Evolutionary conservation across 768 basidiomycete genomes (phyloP), one percentile per base, ranked within the genome.

Genomic region (Tulasnella sp.): DNA sequence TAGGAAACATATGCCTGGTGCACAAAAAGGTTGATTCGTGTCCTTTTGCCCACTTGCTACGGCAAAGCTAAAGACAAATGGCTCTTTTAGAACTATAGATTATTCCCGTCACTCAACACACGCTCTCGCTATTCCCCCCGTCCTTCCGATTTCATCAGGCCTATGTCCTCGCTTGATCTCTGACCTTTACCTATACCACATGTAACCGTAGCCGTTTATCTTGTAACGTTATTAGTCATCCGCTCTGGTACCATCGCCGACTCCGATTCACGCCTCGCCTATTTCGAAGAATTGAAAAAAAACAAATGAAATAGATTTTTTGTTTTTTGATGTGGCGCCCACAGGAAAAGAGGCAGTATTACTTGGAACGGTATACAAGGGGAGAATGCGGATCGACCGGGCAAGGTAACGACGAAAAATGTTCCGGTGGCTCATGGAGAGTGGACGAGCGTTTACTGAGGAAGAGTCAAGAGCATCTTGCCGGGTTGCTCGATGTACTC

Each of bases 401-500:
- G 40, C 47, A 26, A 52, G 16, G 17, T n/a, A n/a, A 19, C 47
- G 47, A 52, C 26, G 47, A 52, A 52, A 52, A 52, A 52, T 52
- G 47, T 52, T 52, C 47, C 47, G 47, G 19, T 26, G 47, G 26
- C n/a, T 22, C 47, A 22, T n/a, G n/a, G 47, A 52, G n/a, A n/a
- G n/a, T 26, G 47, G 19, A 44, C 14, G 19, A 22, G n/a, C 19
- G 47, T 52, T 52, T 52, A 52, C 47, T 52, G 47, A 16, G 47
- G 47, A 64, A 64, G 63, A 14, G 67, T 73, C 36, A 92, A 85
- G 41, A 92, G 83, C 92, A 95, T 95, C 84, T 90, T 91, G 75
- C 90, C 84, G n/a, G 94, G 93, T 81, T 96, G 94, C 80, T 98
- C 94, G 73, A 97, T 85, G 81, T 95, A 95, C 80, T 97, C 91